A percentile compares a stretch with the other conserved stretches of the same genome.
Evolutionary conservation across 1,284 basidiomycete species (phyloP).

Genomic region (Puccinia coronata): DNA sequence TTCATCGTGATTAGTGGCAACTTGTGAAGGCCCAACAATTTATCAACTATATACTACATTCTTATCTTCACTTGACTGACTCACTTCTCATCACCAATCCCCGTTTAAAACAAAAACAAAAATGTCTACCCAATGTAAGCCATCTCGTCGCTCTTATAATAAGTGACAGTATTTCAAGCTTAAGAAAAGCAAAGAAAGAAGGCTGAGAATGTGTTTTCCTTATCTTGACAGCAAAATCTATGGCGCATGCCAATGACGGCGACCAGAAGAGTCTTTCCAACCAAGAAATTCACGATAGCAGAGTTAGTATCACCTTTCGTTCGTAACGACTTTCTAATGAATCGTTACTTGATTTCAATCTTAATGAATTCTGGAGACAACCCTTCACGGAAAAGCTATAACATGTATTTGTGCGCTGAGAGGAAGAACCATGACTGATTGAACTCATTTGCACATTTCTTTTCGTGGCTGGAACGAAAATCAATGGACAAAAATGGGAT

Average conservation of each 20-base stretch:
- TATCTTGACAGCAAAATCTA: conserved; percentile 28
- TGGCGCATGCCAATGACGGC: conserved; percentile 46
- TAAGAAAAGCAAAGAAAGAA: neutral
- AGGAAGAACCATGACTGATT: neutral
- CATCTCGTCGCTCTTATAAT: neutral
- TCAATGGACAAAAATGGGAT: too few relatives aligned
- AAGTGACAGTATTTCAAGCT: too few relatives aligned
- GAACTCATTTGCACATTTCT: neutral
- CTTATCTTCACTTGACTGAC: too few relatives aligned
- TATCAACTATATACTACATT: too few relatives aligned
- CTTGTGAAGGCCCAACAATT: too few relatives aligned
- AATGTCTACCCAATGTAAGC: conserved; percentile 49
- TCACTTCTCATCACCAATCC: neutral
- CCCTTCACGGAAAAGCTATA: neutral
- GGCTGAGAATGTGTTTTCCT: neutral
- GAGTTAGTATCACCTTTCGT: conserved; percentile 1
- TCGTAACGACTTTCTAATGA: neutral
- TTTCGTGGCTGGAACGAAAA: too few relatives aligned
- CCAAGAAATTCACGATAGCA: neutral
- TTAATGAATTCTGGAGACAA: neutral
- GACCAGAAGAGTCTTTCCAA: conserved; percentile 36
- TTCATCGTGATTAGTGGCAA: too few relatives aligned
- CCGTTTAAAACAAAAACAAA: neutral
- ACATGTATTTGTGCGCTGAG: neutral
- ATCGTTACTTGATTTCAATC: neutral